These are phyloP conservation scores for Cronartium ribicola DNA, from an alignment of 1,284 basidiomycete species.

Conservation along the genomic window DNA sequence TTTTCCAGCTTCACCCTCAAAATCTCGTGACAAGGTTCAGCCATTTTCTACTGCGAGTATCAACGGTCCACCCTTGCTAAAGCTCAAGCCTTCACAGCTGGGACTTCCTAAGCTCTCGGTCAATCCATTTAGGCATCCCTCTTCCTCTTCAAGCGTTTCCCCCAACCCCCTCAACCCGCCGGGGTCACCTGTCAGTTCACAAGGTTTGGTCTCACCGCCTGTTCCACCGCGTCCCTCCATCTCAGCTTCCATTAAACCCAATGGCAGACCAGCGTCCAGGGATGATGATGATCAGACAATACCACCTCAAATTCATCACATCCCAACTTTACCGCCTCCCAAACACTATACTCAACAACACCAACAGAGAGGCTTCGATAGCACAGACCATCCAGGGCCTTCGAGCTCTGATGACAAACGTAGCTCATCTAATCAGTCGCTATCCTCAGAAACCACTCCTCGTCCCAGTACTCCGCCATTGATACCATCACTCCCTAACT, in stretches of 20 bases:
- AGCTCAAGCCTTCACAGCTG: neutral
- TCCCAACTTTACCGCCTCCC: slow-evolving; percentile 12
- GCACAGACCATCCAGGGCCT: neutral
- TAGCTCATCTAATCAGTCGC: neutral
- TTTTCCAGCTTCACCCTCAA: neutral
- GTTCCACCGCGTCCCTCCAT: slow-evolving; percentile 13
- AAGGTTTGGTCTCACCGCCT: neutral
- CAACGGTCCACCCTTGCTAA: neutral
- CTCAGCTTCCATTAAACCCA: neutral
- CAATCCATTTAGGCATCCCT: neutral
- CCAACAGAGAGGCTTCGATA: neutral
- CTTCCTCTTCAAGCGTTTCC: neutral
- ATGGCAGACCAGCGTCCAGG: too few relatives aligned
- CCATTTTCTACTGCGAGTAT: neutral
- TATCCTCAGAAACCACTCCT: neutral
- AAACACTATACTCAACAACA: slow-evolving; percentile 25
- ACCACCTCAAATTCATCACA: slow-evolving; percentile 8
- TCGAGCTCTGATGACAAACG: neutral
- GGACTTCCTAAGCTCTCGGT: neutral
- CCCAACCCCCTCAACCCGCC: neutral
- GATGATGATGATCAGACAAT: neutral
- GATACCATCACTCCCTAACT: neutral
- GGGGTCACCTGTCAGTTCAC: neutral
- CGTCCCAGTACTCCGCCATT: neutral
- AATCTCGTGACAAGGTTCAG: neutral